phyloP scores from a whole-genome alignment of 148 eudicot species.

The Cornus suecica region DNA sequence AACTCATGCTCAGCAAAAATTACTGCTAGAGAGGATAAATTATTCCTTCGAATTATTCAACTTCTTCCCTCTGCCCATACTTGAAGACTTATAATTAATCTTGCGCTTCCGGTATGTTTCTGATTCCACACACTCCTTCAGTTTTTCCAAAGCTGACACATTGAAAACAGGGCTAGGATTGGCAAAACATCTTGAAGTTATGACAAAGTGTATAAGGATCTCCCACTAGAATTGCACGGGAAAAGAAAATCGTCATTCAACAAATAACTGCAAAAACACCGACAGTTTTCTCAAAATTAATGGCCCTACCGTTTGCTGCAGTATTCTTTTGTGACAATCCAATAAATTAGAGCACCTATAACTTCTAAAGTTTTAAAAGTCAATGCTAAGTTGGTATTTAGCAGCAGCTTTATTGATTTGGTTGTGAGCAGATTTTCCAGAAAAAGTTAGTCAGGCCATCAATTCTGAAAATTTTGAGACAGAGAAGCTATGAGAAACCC shows the following conservation, averaged over 20 bases:
- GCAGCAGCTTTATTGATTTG: background rate
- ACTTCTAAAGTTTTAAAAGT: background rate
- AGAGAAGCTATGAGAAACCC: background rate
- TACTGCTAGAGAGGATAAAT: background rate
- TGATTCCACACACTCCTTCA: conserved; percentile 55
- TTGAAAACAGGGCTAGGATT: conserved; percentile 2
- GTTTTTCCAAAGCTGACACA: conserved; percentile 58
- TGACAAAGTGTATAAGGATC: background rate
- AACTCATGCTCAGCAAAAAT: conserved; percentile 7
- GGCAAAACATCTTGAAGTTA: background rate
- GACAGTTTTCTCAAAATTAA: background rate
- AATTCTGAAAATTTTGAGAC: background rate
- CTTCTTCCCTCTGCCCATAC: conserved; percentile 15
- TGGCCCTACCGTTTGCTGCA: too few relatives aligned
- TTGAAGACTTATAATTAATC: conserved; percentile 27
- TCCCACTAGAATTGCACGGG: background rate
- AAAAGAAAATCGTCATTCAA: background rate
- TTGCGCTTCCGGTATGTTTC: conserved; percentile 55
- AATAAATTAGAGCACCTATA: background rate
- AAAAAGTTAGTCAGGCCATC: too few relatives aligned
- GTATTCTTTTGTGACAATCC: too few relatives aligned
- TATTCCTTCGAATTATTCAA: conserved; percentile 9
- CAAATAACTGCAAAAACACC: background rate
- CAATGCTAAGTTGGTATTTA: background rate
- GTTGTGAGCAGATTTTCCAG: background rate